Percentiles rank a stretch among this genome's conserved stretches.
Evolutionary conservation across 352 stramenopile genomes (phyloP).

Genomic region (Phytophthora hibernalis): DNA sequence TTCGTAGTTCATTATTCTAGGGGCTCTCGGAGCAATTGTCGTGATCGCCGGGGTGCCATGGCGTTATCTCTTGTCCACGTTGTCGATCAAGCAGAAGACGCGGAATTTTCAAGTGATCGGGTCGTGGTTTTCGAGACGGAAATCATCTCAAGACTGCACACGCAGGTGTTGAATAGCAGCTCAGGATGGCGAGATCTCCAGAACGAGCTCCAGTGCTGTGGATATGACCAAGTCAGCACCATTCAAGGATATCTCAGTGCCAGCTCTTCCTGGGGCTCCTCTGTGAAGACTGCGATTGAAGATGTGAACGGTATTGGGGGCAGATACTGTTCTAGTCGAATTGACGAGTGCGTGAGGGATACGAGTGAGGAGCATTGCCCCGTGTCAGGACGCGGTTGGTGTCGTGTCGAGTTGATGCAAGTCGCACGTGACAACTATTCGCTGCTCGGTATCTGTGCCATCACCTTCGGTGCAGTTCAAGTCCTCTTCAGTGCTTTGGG

Average conservation of each 20-base stretch:
- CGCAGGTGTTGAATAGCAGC: conserved; percentile 38
- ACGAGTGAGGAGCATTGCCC: conserved; percentile 48
- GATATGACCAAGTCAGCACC: conserved; percentile 39
- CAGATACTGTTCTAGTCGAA: conserved; percentile 45
- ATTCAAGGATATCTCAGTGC: conserved; percentile 29
- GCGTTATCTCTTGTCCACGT: conserved; percentile 50
- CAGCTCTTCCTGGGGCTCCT: conserved; percentile 40
- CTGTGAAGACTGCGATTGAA: conserved; percentile 42
- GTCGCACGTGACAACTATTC: conserved; percentile 57
- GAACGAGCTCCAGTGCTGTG: conserved; percentile 63
- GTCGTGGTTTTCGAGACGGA: conserved; percentile 55
- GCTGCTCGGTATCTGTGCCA: conserved; percentile 49
- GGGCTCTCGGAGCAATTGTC: conserved; percentile 45
- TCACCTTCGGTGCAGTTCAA: conserved; percentile 55
- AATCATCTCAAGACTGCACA: conserved; percentile 49
- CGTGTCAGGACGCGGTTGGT: conserved; percentile 48
- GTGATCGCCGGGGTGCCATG: conserved; percentile 59
- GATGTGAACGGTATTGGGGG: conserved; percentile 48
- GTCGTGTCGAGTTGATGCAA: conserved; percentile 52
- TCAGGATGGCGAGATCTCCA: conserved; percentile 53
- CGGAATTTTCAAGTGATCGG: conserved; percentile 45
- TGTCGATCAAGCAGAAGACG: conserved; percentile 38
- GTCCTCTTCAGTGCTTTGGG: conserved; percentile 53
- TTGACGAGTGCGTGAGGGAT: conserved; percentile 24
- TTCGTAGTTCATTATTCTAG: conserved; percentile 58